These are phyloP conservation scores for Hypoxylon sp. DNA, from an alignment of 2,329 filamentous ascomycete genomes.

Conservation along the genomic window DNA sequence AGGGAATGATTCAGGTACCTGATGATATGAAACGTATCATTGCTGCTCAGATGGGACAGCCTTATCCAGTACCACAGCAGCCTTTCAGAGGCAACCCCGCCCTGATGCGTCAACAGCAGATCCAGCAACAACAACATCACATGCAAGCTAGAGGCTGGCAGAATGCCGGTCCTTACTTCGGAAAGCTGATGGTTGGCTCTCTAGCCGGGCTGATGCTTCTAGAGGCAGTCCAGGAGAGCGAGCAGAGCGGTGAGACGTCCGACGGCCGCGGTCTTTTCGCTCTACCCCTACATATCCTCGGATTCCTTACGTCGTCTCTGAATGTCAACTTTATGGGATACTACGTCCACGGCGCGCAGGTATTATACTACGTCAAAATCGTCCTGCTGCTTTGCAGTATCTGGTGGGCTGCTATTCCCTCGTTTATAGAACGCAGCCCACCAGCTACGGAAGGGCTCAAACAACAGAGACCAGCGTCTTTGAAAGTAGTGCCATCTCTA, in stretches of 20 bases:
- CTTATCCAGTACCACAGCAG: constrained; percentile 60
- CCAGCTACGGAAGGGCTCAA: constrained; percentile 61
- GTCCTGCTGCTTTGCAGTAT: constrained; percentile 65
- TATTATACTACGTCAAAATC: constrained; percentile 65
- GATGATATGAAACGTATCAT: constrained; percentile 74
- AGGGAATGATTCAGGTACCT: constrained; percentile 74
- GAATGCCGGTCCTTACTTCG: constrained; percentile 66
- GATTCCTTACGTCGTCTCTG: constrained; percentile 59
- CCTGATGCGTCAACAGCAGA: constrained; percentile 66
- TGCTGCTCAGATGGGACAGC: constrained; percentile 66
- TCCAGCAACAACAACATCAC: constrained; percentile 63
- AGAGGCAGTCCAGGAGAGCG: constrained; percentile 78
- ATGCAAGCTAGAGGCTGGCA: constrained; percentile 67
- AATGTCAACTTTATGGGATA: constrained; percentile 68
- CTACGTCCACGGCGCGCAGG: constrained; percentile 57
- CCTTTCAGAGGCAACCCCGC: constrained; percentile 57
- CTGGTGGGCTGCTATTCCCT: constrained; percentile 67
- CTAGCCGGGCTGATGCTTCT: constrained; percentile 92
- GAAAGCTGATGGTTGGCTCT: constrained; percentile 92
- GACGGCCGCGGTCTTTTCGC: constrained; percentile 75
- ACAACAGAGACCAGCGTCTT: constrained; percentile 53
- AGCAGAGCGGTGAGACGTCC: constrained; percentile 72
- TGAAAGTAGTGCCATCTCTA: constrained; percentile 73
- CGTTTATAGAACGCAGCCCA: constrained; percentile 65
- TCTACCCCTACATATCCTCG: constrained; percentile 70